phyloP scores from a whole-genome alignment of 2,329 filamentous ascomycete species.

The Fusarium sp. region DNA sequence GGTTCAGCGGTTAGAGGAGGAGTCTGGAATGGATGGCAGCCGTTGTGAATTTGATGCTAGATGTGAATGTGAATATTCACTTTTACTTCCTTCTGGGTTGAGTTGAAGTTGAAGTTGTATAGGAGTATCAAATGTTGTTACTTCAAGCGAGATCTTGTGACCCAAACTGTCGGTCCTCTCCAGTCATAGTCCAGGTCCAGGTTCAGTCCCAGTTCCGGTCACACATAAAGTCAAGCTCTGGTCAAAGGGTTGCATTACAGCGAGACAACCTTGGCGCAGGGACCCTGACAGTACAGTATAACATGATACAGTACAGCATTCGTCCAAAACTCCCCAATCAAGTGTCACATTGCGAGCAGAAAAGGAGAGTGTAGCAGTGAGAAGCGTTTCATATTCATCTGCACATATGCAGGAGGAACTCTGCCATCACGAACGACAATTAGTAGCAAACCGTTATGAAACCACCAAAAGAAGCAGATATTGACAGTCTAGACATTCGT shows the following conservation, averaged over 20 bases:
- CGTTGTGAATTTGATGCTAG: background rate
- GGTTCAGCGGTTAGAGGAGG: background rate
- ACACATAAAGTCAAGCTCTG: background rate
- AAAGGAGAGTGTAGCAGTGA: background rate
- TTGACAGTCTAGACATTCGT: conserved; percentile 8
- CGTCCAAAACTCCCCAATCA: background rate
- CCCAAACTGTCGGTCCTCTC: conserved; percentile 19
- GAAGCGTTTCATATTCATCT: conserved; percentile 19
- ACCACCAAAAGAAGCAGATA: conserved; percentile 1
- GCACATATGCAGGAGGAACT: background rate
- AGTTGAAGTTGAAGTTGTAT: background rate
- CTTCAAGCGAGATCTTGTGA: conserved; percentile 9
- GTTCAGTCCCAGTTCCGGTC: conserved; percentile 3
- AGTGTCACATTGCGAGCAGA: conserved; percentile 24
- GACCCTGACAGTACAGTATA: background rate
- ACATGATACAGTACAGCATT: background rate
- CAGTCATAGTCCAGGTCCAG: conserved; percentile 6
- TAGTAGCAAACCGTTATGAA: background rate
- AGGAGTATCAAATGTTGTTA: background rate
- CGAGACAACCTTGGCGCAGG: conserved; percentile 9
- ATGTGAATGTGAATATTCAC: background rate
- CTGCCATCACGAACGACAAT: background rate
- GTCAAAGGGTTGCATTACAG: conserved; percentile 15
- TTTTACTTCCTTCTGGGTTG: background rate
- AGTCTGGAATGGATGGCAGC: background rate